Base-by-base conservation (phyloP, 495 filamentous ascomycete species). In the Ramalina peruviana region DNA sequence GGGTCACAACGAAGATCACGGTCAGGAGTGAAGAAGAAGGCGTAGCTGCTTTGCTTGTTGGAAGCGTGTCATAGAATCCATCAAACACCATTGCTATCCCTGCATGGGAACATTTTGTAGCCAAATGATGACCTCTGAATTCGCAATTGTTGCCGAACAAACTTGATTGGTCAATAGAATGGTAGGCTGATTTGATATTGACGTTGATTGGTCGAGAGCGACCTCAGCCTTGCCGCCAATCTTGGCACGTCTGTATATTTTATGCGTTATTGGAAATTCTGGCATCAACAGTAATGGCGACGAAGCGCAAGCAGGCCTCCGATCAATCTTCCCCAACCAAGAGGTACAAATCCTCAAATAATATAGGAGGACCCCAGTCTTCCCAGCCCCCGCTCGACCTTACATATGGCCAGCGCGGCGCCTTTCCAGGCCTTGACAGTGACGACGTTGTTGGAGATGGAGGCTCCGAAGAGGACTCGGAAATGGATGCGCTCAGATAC, bases 1-100 rank as follows among this genome's bases (percentile, higher is more conserved):
- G 92, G 19, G 87, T 97, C 19, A 94, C 92, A 33, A 87, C 87
- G 53, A 96, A 97, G 77, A 84, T 96, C 52, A 85, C 83, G 36
- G 85, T 86, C 48, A 76, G 92, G 57, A 81, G 81, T 55, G 93
- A 98, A 64, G 92, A 97, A 69, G 87, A 90, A 62, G 86, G 86
- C 45, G 80, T 98, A 54, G 90, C 90, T 42, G 74, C 79, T 47
- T 72, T 90, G 60, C 75, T 97, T 49, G 76, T 96, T 61, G 86
- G 76, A 50, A 86, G 83, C 57, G 82, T 97, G 62, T 80, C 84
- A 65, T 95, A 80, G 45, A 48, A 3, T 10, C 21, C 9, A 11
- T 42, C 40, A 42, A 42, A 23, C 40, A 11, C 40, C 30, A 10
- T 43, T 23, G 41, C 15, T 16, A 9, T 17, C 23, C 23, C 26